Conservation (phyloP, 441 rosid species). For the Eruca vesicaria region DNA sequence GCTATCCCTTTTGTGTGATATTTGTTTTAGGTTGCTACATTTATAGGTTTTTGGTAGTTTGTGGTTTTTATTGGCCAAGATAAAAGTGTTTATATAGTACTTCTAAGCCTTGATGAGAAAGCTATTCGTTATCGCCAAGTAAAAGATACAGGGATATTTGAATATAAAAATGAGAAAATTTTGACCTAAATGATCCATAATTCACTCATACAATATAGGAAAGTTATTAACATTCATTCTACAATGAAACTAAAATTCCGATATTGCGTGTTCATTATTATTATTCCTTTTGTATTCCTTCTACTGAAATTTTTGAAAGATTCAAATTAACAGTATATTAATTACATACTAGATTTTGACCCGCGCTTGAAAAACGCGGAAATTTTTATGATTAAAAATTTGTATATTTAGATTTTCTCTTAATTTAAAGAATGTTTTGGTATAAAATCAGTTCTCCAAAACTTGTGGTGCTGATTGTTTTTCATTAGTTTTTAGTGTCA, state of each 20-base stretch:
- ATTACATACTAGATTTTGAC: too few species aligned
- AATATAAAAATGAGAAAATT: not conserved
- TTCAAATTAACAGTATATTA: not conserved
- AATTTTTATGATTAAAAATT: too few species aligned
- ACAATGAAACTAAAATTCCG: not conserved
- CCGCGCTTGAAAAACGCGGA: too few species aligned
- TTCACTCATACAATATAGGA: not conserved
- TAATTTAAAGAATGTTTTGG: too few species aligned
- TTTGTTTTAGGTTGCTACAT: not conserved
- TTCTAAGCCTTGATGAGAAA: not conserved
- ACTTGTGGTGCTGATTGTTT: too few species aligned
- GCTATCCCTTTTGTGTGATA: not conserved
- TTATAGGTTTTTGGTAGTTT: not conserved
- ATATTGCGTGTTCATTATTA: not conserved
- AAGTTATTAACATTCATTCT: not conserved
- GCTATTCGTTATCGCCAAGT: not conserved
- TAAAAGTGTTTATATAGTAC: not conserved
- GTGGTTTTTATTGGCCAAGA: not conserved
- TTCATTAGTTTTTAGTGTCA: too few species aligned
- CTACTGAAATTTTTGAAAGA: not conserved
- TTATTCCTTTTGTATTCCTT: too few species aligned
- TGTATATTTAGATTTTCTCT: too few species aligned
- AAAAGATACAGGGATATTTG: not conserved
- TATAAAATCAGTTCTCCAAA: too few species aligned
- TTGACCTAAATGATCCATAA: not conserved